Percentiles rank a stretch among this genome's conserved stretches.
Evolutionary conservation across 2,329 filamentous ascomycete genomes (phyloP).

Genomic region (Hymenotorrendiella dingleyae): DNA sequence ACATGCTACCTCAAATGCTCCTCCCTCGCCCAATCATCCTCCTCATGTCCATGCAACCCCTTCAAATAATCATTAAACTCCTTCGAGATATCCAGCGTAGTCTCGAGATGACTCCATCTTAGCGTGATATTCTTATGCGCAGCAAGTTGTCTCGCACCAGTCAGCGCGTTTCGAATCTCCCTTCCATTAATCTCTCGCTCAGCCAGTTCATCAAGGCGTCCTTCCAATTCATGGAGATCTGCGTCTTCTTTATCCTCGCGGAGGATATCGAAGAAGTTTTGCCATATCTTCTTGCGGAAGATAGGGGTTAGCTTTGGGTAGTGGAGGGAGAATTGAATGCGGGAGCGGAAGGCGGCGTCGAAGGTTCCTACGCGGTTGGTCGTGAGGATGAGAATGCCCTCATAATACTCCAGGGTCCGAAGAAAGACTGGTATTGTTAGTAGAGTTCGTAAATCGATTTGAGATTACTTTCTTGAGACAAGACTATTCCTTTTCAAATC

Average conservation of each 20-base stretch:
- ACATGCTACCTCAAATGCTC: no score
- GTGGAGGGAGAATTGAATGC: conserved; percentile 31
- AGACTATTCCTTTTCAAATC: conserved; percentile 16
- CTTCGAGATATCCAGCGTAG: conserved; percentile 2
- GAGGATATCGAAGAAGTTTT: conserved; percentile 7
- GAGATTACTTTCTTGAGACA: conserved; percentile 13
- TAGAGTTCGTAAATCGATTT: no score
- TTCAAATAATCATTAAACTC: conserved; percentile 11
- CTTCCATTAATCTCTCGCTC: conserved; percentile 10
- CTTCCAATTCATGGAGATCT: neutral
- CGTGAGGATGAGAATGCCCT: conserved; percentile 35
- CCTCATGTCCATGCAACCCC: neutral
- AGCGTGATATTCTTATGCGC: conserved; percentile 6
- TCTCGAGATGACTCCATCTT: conserved; percentile 7
- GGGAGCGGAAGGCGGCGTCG: conserved; percentile 33
- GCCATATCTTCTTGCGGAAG: conserved; percentile 5
- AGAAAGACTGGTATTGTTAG: no score
- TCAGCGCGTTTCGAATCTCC: conserved; percentile 15
- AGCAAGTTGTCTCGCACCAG: conserved; percentile 14
- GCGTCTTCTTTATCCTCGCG: neutral
- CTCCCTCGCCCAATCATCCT: neutral
- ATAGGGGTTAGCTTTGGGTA: conserved; percentile 16
- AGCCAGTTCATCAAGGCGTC: conserved; percentile 4
- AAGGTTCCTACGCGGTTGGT: conserved; percentile 34
- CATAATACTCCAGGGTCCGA: conserved; percentile 35